Percentiles rank a stretch among this genome's conserved stretches.
Evolutionary conservation across 805 yeast species (phyloP).

Genomic region (Candida rishiriensis): DNA sequence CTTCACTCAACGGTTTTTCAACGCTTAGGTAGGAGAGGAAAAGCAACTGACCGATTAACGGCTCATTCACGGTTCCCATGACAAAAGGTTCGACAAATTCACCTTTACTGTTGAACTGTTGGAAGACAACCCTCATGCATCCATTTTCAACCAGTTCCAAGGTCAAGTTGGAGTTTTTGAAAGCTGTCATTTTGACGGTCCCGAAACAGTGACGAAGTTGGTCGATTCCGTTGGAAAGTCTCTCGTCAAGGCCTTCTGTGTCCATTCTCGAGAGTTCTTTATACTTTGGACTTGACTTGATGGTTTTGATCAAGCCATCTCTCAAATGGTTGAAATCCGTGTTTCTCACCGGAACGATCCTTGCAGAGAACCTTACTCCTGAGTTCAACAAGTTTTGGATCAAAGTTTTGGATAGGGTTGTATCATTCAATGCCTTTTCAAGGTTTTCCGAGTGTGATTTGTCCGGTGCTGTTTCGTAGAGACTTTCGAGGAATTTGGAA

Average conservation of each 20-base stretch:
- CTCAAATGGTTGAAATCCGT: conserved; percentile 87
- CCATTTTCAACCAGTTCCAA: conserved; percentile 52
- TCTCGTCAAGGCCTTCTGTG: conserved; percentile 32
- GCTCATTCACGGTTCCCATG: conserved; percentile 60
- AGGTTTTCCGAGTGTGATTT: conserved; percentile 37
- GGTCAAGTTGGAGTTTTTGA: conserved; percentile 64
- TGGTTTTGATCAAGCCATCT: conserved; percentile 83
- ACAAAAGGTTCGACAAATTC: conserved; percentile 21
- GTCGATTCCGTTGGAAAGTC: conserved; percentile 46
- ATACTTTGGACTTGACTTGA: conserved; percentile 61
- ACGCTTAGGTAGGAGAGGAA: conserved; percentile 76
- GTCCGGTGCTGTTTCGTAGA: conserved; percentile 14
- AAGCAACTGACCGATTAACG: conserved; percentile 60
- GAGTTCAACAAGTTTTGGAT: conserved; percentile 53
- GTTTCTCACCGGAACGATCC: conserved; percentile 82
- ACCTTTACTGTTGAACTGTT: conserved; percentile 34
- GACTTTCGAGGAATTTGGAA: conserved; percentile 35
- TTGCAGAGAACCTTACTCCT: conserved; percentile 59
- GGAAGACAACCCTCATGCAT: conserved; percentile 39
- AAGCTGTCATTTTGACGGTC: conserved; percentile 63
- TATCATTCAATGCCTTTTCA: conserved; percentile 43
- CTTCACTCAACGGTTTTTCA: conserved; percentile 53
- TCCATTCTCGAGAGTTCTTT: conserved; percentile 42
- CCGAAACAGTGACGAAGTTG: conserved; percentile 59
- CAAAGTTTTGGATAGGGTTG: conserved; percentile 46